Evolutionary conservation across 352 stramenopile species (phyloP), one percentile per base, ranked within the genome.

Genomic region (Phytophthora multivora): DNA sequence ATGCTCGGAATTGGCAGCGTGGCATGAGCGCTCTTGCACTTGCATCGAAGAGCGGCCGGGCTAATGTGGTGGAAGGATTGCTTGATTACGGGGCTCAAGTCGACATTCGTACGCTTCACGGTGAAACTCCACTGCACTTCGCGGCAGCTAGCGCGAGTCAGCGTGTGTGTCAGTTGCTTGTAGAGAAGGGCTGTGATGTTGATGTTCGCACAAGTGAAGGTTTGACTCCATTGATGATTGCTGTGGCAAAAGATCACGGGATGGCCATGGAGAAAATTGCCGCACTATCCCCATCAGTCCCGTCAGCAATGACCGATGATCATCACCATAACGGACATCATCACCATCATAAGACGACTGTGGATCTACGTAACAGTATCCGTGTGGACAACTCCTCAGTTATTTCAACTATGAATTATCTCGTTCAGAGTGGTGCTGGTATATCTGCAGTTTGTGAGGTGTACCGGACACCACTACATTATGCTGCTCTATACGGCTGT

Each of bases 71-170:
- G n/a, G 84, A 93, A 65, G 88, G 85, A 23, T 71, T 96, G 26
- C 55, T 96, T 15, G 83, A 96, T 56, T 95, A 95, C 57, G 86
- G 86, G 12, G 86, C 83, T 1, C 69, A 91, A 50, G 65, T 71
- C 8, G 82, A 94, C 15, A 75, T 90, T 28, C 67, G 45, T 11
- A 84, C 86, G 30, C 55, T 96, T 21, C 67, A 78, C 19, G 88
- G 88, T 13, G 81, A 95, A 21, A 89, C 88, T 5, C 75, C 88
- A 16, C 66, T 96, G 0, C 88, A 96, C 59, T 94, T 93, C 54
- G 88, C 84, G 18, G 86, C 88, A 21, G 78, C 79, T 21, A 83
- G 83, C 31, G 83, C 77, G 3, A 80, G 75, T 36, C 78, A 77
- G 21, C 68, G 72, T 21, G 82, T 91, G 36, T 92, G 84, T 50